Evolutionary conservation across 805 yeast genomes (phyloP).

Genomic region (Ogataea corticis): DNA sequence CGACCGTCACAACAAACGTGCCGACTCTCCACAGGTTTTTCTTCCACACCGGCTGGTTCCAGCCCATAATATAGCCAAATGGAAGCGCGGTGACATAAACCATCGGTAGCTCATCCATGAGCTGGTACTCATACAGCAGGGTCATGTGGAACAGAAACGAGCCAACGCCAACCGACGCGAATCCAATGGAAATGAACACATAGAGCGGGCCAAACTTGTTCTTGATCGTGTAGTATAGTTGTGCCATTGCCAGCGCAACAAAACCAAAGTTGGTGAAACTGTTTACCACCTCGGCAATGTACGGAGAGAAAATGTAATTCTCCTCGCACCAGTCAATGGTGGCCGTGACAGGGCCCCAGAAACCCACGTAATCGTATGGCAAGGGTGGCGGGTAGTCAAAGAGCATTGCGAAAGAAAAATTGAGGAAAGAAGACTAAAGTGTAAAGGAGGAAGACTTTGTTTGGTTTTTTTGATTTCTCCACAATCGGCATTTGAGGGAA

Average conservation of each 20-base stretch:
- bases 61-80: slow-evolving; percentile 43
- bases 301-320: slow-evolving; percentile 83
- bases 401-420: slow-evolving; percentile 4
- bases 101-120: slow-evolving; percentile 96
- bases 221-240: slow-evolving; percentile 53
- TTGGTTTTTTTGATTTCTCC: neutral
- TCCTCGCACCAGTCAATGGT: slow-evolving; percentile 99
- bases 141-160: slow-evolving; percentile 98
- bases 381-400: slow-evolving; percentile 18
- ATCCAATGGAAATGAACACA: slow-evolving; percentile 70
- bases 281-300: slow-evolving; percentile 88
- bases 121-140: slow-evolving; percentile 80
- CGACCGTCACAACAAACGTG: slow-evolving; percentile 34
- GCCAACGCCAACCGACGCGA: slow-evolving; percentile 88
- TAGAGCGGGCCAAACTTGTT: slow-evolving; percentile 73
- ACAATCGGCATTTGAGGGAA: slow-evolving; percentile 2
- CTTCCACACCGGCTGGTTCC: slow-evolving; percentile 25
- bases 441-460: neutral
- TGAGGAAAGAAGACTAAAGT: neutral
- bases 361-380: slow-evolving; percentile 22
- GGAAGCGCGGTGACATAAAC: slow-evolving; percentile 97
- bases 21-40: slow-evolving; percentile 27
- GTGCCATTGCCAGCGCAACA: slow-evolving; percentile 33
- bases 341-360: slow-evolving; percentile 83
- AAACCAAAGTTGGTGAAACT: slow-evolving; percentile 67